These are phyloP conservation scores for Naganishia vishniacii DNA, from an alignment of 768 basidiomycete species.

Conservation along the genomic window DNA sequence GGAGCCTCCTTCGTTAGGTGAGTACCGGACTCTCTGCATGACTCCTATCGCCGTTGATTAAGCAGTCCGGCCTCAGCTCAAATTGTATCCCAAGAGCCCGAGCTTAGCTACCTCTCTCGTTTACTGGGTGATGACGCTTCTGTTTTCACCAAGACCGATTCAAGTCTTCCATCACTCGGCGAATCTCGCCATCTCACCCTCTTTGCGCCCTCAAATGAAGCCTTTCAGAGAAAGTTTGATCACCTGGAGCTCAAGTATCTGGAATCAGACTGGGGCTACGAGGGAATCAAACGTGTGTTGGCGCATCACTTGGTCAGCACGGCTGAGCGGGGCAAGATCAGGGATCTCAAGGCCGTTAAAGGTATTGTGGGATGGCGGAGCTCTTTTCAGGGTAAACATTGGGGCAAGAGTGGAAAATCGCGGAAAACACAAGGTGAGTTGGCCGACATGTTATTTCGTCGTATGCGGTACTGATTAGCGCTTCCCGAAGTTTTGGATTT, in stretches of 20 bases:
- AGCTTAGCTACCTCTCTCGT: constrained; percentile 66
- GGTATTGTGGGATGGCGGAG: constrained; percentile 49
- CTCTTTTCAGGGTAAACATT: constrained; percentile 28
- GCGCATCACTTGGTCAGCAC: constrained; percentile 48
- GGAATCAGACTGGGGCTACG: constrained; percentile 75
- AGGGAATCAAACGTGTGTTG: constrained; percentile 71
- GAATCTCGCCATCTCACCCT: constrained; percentile 63
- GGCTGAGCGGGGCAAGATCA: constrained; percentile 54
- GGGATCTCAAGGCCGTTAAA: neutral
- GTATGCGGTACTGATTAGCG: neutral
- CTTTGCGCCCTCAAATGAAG: constrained; percentile 79
- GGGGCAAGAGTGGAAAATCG: constrained; percentile 24
- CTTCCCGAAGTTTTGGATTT: constrained; percentile 3
- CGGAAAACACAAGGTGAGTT: constrained; percentile 8
- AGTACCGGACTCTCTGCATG: constrained; percentile 40
- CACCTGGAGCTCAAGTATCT: constrained; percentile 77
- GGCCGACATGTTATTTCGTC: neutral
- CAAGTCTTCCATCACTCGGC: constrained; percentile 52
- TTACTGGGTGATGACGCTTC: constrained; percentile 2
- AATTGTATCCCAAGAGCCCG: constrained; percentile 47
- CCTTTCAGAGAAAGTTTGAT: constrained; percentile 67
- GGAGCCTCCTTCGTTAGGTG: constrained; percentile 69
- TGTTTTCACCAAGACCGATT: constrained; percentile 34
- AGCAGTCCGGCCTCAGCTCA: neutral
- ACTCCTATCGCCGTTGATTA: neutral